These are phyloP conservation scores for Apiotrichum montevideense DNA, from an alignment of 1,284 basidiomycete genomes.

Conservation along the genomic window DNA sequence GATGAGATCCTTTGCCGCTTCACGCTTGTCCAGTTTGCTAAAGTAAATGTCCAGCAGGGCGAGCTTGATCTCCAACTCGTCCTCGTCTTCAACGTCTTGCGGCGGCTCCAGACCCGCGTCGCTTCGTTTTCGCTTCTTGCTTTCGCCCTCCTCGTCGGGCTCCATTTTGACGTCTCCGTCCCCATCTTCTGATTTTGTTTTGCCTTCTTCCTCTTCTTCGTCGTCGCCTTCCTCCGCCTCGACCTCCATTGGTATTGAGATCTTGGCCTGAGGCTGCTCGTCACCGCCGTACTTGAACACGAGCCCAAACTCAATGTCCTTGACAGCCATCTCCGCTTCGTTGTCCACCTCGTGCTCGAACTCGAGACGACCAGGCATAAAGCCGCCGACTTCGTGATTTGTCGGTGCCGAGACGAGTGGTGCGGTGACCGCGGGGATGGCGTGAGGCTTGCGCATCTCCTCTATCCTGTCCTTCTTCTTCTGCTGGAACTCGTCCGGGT, in stretches of 20 bases:
- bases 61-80: conserved; percentile 21
- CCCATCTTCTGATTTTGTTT: conserved; percentile 12
- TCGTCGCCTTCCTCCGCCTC: conserved; percentile 34
- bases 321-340: conserved; percentile 90
- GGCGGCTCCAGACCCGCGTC: conserved; percentile 66
- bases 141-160: conserved; percentile 31
- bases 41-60: conserved; percentile 83
- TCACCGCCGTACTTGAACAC: conserved; percentile 81
- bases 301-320: conserved; percentile 91
- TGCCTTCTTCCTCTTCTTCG: conserved; percentile 25
- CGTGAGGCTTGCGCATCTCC: conserved; percentile 49
- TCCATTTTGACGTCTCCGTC: conserved; percentile 20
- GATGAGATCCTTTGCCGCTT: conserved; percentile 82
- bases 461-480: conserved; percentile 80
- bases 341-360: conserved; percentile 97
- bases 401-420: conserved; percentile 87
- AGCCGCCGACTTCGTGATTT: conserved; percentile 87
- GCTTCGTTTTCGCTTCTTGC: conserved; percentile 55
- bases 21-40: conserved; percentile 80
- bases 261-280: conserved; percentile 56
- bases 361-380: conserved; percentile 91
- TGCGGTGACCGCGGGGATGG: conserved; percentile 48
- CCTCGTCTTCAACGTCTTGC: conserved; percentile 56
- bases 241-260: conserved; percentile 27
- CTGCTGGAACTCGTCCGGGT: conserved; percentile 75